These are phyloP conservation scores for Jamesozyma rosinii DNA, from an alignment of 805 yeast species.

Conservation along the genomic window DNA sequence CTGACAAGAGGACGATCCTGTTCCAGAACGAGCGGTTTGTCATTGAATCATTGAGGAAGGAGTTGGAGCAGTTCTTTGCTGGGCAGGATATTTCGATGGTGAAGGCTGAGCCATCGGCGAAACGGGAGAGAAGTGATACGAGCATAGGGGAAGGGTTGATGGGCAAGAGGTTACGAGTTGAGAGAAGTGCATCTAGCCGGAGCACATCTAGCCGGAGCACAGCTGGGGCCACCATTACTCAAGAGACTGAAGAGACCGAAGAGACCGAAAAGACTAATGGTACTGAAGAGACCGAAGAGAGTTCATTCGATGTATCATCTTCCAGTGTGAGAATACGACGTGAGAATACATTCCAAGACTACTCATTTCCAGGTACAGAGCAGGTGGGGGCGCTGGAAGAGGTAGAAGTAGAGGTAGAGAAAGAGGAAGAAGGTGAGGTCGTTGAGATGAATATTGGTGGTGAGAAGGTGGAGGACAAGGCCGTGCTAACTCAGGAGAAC, in stretches of 20 bases:
- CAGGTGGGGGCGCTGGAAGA: background rate
- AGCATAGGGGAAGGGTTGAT: constrained; percentile 1
- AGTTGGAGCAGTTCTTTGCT: constrained; percentile 41
- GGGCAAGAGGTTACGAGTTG: background rate
- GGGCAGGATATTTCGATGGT: constrained; percentile 6
- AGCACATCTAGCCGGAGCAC: constrained; percentile 1
- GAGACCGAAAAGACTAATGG: background rate
- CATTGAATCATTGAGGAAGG: constrained; percentile 45
- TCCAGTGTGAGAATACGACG: no score
- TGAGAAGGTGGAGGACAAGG: constrained; percentile 14
- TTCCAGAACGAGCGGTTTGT: constrained; percentile 58
- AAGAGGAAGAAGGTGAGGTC: constrained; percentile 1
- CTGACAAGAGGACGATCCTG: constrained; percentile 73
- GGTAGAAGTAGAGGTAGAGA: background rate
- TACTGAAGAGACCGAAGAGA: constrained; percentile 1
- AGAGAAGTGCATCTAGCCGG: background rate
- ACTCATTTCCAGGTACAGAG: no score
- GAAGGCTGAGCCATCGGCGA: constrained; percentile 1
- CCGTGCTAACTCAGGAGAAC: constrained; percentile 12
- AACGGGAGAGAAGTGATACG: background rate
- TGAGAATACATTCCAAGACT: no score
- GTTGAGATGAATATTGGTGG: constrained; percentile 21
- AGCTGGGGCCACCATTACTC: background rate
- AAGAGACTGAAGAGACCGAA: background rate
- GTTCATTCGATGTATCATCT: background rate